Conservation (phyloP, 345 rosid species). For the Syzygium aqueum region DNA sequence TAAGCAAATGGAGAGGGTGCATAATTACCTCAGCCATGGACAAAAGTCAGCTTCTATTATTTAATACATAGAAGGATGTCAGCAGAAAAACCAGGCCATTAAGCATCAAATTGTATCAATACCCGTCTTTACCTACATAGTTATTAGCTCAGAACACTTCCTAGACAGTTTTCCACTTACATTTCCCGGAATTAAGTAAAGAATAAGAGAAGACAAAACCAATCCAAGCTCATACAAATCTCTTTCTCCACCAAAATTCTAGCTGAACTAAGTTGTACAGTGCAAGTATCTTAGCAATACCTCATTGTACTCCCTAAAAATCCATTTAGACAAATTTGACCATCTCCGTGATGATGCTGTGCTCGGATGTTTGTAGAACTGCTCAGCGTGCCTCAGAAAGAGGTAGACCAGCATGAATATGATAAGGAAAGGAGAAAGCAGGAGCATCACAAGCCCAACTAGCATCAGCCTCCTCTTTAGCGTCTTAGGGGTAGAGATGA, state of each 20-base stretch:
- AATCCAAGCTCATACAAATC: not conserved
- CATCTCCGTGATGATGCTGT: constrained; percentile 96
- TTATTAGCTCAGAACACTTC: not conserved
- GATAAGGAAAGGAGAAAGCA: constrained; percentile 91
- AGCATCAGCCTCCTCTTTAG: constrained; percentile 79
- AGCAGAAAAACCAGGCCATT: not conserved
- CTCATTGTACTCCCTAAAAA: constrained; percentile 96
- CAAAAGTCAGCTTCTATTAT: not conserved
- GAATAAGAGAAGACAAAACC: not conserved
- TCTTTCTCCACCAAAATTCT: not conserved
- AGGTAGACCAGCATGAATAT: constrained; percentile 94
- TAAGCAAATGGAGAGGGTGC: not conserved
- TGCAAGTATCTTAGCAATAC: constrained; percentile 17
- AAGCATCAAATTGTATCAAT: not conserved
- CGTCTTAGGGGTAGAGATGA: constrained; percentile 68
- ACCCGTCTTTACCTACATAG: not conserved
- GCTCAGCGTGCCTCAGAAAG: constrained; percentile 95
- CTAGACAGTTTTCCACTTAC: not conserved
- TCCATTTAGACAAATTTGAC: constrained; percentile 98
- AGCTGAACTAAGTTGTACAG: not conserved
- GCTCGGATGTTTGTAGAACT: constrained; percentile 93
- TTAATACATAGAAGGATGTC: not conserved
- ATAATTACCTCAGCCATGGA: not conserved
- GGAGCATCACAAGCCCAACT: constrained; percentile 83
- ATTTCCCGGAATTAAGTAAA: not conserved